Conservation (phyloP, 2,329 filamentous ascomycete species). For the Rutstroemia sp. region DNA sequence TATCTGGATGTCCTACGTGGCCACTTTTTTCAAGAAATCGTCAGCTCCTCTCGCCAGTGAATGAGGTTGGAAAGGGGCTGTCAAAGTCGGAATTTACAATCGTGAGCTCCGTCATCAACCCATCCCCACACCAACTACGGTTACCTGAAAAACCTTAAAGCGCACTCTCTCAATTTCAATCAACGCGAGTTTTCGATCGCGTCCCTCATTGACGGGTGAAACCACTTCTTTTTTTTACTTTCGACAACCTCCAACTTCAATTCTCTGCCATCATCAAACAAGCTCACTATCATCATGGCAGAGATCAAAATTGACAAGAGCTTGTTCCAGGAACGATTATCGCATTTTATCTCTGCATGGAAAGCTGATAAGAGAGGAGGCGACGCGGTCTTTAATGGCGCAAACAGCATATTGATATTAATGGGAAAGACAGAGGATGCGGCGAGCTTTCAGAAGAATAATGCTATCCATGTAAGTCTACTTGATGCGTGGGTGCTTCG, state of each 20-base stretch:
- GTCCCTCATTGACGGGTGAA: slow-evolving; percentile 11
- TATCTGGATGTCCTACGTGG: too few species aligned
- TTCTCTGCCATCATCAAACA: slow-evolving; percentile 22
- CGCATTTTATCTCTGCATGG: slow-evolving; percentile 83
- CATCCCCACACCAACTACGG: not conserved
- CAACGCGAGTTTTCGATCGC: slow-evolving; percentile 20
- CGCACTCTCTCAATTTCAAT: slow-evolving; percentile 10
- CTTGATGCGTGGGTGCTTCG: not conserved
- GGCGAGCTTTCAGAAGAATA: slow-evolving; percentile 87
- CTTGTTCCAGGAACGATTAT: slow-evolving; percentile 88
- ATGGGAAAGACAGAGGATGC: slow-evolving; percentile 94
- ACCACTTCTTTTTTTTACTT: slow-evolving; percentile 4
- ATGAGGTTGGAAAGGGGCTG: not conserved
- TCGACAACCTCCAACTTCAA: slow-evolving; percentile 8
- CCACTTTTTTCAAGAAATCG: not conserved
- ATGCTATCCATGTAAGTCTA: slow-evolving; percentile 79
- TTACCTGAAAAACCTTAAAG: not conserved
- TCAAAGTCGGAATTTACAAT: not conserved
- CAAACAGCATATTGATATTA: slow-evolving; percentile 76
- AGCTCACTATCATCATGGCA: slow-evolving; percentile 33
- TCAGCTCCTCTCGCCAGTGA: not conserved
- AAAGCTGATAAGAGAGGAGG: slow-evolving; percentile 89
- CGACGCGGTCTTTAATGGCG: slow-evolving; percentile 79
- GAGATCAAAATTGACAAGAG: slow-evolving; percentile 95
- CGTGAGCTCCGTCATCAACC: not conserved